Percentiles rank a stretch among this genome's conserved stretches.
Evolutionary conservation across 129 eudicot species (phyloP).

Genomic region (Oenanthe sinensis): DNA sequence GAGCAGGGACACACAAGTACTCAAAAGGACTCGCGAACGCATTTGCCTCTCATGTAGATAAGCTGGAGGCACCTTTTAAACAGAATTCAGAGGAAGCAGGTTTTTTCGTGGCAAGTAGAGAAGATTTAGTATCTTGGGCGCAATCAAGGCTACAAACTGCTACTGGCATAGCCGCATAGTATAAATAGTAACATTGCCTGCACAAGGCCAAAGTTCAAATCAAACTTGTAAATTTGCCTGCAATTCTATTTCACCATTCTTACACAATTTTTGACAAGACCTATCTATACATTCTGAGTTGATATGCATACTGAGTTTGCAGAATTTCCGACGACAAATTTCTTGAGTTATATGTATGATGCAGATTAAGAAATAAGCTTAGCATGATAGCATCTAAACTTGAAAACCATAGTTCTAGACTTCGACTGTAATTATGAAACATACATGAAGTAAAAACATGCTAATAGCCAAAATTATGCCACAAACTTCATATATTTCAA

Average conservation of each 20-base stretch:
- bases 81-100: constrained; percentile 43
- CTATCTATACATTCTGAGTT: neutral
- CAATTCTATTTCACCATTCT: neutral
- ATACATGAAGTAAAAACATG: no score
- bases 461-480: no score
- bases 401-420: no score
- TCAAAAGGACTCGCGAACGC: constrained; percentile 44
- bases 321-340: neutral
- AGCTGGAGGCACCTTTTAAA: constrained; percentile 40
- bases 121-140: constrained; percentile 44
- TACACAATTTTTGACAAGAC: neutral
- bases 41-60: constrained; percentile 43
- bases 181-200: constrained; percentile 1
- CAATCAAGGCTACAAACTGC: constrained; percentile 22
- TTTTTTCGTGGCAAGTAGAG: constrained; percentile 34
- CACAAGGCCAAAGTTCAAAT: neutral
- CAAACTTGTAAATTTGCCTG: neutral
- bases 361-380: no score
- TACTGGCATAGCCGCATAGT: constrained; percentile 12
- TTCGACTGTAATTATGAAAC: no score
- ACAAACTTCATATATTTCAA: no score
- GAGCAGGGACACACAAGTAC: constrained; percentile 50
- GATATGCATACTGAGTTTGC: neutral
- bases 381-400: no score
- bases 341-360: neutral